Conservation (phyloP, 257 asterid species). For the Nicotiana tabacum region DNA sequence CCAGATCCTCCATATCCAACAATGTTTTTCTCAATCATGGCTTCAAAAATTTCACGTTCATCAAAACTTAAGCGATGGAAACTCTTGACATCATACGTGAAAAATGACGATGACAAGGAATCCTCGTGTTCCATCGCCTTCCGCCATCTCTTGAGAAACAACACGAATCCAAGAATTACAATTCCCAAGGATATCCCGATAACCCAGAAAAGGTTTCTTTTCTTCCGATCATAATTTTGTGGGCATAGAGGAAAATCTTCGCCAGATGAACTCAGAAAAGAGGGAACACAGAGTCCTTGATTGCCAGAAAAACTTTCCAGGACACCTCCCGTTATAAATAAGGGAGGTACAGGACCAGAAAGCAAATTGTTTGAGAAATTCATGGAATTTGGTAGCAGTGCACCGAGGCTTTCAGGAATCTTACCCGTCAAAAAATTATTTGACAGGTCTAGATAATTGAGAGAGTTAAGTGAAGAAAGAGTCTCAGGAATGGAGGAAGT, state of each 20-base stretch:
- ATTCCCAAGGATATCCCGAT: slow-evolving; percentile 41
- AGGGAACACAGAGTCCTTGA: slow-evolving; percentile 55
- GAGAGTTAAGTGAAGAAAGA: slow-evolving; percentile 41
- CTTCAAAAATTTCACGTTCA: slow-evolving; percentile 60
- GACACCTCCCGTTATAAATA: slow-evolving; percentile 54
- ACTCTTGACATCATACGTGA: slow-evolving; percentile 63
- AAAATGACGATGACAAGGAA: slow-evolving; percentile 43
- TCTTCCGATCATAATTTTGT: slow-evolving; percentile 26
- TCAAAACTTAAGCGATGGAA: slow-evolving; percentile 73
- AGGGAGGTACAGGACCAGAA: slow-evolving; percentile 61
- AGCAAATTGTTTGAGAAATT: slow-evolving; percentile 71
- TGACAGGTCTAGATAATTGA: slow-evolving; percentile 78
- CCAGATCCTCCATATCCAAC: slow-evolving; percentile 95
- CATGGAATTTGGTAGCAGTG: slow-evolving; percentile 61
- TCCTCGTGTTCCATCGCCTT: slow-evolving; percentile 36
- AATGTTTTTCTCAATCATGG: slow-evolving; percentile 71
- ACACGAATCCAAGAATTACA: slow-evolving; percentile 32
- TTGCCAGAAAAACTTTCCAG: slow-evolving; percentile 66
- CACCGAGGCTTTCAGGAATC: slow-evolving; percentile 44
- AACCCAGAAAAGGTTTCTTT: slow-evolving; percentile 39
- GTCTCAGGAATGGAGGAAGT: slow-evolving; percentile 66
- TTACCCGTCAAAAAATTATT: slow-evolving; percentile 47
- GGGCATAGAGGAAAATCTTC: slow-evolving; percentile 35
- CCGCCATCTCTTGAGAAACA: slow-evolving; percentile 50
- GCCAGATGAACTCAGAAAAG: slow-evolving; percentile 17